Base-by-base conservation (phyloP, 352 stramenopile species). In the Saprolegnia parasitica region DNA sequence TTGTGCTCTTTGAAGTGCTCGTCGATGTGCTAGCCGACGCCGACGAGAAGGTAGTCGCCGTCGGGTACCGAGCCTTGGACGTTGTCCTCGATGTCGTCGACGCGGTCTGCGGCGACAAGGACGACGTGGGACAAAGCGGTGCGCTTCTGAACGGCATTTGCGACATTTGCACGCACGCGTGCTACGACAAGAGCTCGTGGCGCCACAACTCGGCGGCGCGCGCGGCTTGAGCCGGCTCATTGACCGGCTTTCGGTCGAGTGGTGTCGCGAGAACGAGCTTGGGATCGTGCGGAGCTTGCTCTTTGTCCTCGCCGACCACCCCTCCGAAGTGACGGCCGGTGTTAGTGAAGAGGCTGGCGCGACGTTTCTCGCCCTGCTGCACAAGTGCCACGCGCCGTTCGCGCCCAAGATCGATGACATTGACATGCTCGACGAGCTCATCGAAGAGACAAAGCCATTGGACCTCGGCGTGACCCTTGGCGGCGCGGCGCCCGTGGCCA, bases 131-230 rank as follows among this genome's bases (percentile, higher is more conserved):
- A 4, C 71, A 80, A 23, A 82, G 80, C 3, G 87, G 87, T 11
- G 86, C 73, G 13, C 72, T 95, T 37, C 84, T 95, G 62, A 92
- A 90, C 63, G 79, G 67, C 13, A 81, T 94, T 60, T 92, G 84
- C 47, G 83, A 91, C 13, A 79, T 93, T 11, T 93, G 95, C 70
- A 78, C 80, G 18, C 88, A 96, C 29, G 83, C 82, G 1, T 96
- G 87, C 55, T 96, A 94, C 49, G 86, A 95, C 71, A 95, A 95
- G 72, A 79, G 73, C 39, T 91, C 80, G 39, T 96, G 88, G 88
- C 81, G 87, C 10, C 76, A 83, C 47, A 96, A 65, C 74, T 95
- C 10, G 88, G 87, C 5, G 86, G 86, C 61, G 81, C 83, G n/a
- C 77, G 82, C 37, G 88, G 86, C 5, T 71, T 96, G 15, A 71